Evolutionary conservation across 495 filamentous ascomycete genomes (phyloP).

Genomic region (Trichoderma parareesei): DNA sequence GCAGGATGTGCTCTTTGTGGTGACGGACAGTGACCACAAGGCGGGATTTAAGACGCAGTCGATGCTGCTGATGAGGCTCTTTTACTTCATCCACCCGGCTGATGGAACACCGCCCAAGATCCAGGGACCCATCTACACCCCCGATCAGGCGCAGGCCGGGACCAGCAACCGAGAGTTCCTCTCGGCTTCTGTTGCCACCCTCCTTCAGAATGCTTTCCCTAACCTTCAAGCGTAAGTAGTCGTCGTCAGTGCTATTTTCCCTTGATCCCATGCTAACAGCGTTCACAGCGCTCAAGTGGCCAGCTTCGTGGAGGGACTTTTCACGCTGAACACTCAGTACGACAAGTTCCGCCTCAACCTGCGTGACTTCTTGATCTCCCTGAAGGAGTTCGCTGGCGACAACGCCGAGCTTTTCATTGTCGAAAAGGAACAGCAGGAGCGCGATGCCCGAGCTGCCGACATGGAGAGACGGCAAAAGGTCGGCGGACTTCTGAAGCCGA

Average conservation of each 20-base stretch:
- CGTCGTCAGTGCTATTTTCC: neutral
- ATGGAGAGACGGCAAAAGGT: conserved; percentile 85
- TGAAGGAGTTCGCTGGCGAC: conserved; percentile 92
- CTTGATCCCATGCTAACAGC: conserved; percentile 28
- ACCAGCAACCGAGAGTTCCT: conserved; percentile 87
- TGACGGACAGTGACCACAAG: conserved; percentile 97
- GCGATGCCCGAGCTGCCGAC: conserved; percentile 72
- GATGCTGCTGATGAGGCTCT: conserved; percentile 87
- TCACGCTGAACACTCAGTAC: conserved; percentile 70
- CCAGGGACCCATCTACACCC: conserved; percentile 80
- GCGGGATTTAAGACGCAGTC: conserved; percentile 97
- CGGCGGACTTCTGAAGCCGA: conserved; percentile 83
- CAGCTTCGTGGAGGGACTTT: conserved; percentile 79
- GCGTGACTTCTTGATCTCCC: conserved; percentile 91
- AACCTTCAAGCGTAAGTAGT: conserved; percentile 78
- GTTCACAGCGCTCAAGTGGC: conserved; percentile 67
- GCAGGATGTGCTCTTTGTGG: conserved; percentile 96
- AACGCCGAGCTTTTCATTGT: conserved; percentile 93
- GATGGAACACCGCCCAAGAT: conserved; percentile 67
- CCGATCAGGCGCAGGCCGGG: conserved; percentile 67
- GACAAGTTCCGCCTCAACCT: conserved; percentile 87
- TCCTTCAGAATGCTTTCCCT: conserved; percentile 86
- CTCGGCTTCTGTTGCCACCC: conserved; percentile 68
- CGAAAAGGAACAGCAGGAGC: conserved; percentile 77
- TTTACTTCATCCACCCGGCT: conserved; percentile 71